Base-by-base conservation (phyloP, 2,329 filamentous ascomycete species). In the Cladosporium colombiae region DNA sequence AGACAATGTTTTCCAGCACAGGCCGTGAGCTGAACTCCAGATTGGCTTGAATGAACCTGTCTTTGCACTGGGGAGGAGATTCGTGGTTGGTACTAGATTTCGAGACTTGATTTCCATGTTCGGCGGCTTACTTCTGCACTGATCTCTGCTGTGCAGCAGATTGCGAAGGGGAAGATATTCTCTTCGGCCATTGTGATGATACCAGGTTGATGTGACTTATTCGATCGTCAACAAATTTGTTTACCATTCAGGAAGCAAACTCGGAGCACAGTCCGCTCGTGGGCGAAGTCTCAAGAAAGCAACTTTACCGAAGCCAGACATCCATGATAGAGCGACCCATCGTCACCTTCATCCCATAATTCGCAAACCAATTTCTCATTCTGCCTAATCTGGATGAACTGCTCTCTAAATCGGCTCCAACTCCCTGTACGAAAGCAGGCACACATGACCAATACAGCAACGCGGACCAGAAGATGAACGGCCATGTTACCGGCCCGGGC, bases 401-500 rank as follows among this genome's bases (percentile, higher is more conserved):
- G 0, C 0, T 10, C 23, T 46, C 18, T 7, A 1, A 44, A 10
- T 46, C n/a, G n/a, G 8, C 18, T 21, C 8, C 40, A 21, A 23
- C 3, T 21, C 8, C 8, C 8, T 46, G 8, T 13, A 18, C 10
- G 40, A 13, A 44, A 0, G 0, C 18, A 46, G 8, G 40, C 40
- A 46, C 40, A 21, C 40, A 46, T 46, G 40, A 46, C 40, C 40
- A 21, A 13, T 7, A 8, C 40, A 46, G 31, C 27, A 55, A 21
- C 3, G n/a, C 18, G 18, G n/a, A 33, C 27, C 1, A 11, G 3
- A 33, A 4, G 3, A n/a, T 16, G 52, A 31, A 55, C 59, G 46
- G 59, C 44, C 5, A 27, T 62, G 44, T 53, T 53, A 25, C 59
- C 46, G n/a, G 31, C n/a, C 46, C 59, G 46, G 31, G 33, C 44